Evolutionary conservation across 129 eudicot genomes (phyloP).

Genomic region (Arctium lappa): DNA sequence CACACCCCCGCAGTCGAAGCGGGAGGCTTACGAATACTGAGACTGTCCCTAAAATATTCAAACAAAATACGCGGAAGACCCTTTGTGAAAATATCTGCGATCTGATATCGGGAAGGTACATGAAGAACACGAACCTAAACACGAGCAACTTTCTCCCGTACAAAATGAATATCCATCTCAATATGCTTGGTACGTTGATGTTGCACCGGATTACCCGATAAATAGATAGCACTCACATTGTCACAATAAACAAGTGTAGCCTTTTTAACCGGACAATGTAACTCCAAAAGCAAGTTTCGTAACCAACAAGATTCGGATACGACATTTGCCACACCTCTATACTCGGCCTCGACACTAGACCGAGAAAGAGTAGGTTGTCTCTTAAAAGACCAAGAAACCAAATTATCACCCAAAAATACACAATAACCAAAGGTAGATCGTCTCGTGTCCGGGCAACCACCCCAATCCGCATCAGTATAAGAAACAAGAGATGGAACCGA

Average conservation of each 20-base stretch:
- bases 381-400: not conserved
- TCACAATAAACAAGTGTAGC: not conserved
- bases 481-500: not conserved
- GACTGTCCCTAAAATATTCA: not conserved
- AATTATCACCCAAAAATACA: not conserved
- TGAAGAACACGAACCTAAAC: conserved; percentile 1
- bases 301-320: conserved; percentile 1
- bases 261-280: not conserved
- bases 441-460: not conserved
- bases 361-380: not conserved
- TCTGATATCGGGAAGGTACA: not conserved
- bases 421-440: not conserved
- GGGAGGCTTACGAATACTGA: too few relatives aligned
- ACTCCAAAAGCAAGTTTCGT: not conserved
- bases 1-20: too few relatives aligned
- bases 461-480: not conserved
- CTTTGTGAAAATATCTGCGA: not conserved
- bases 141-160: not conserved
- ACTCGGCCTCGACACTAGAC: not conserved
- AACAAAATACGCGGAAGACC: not conserved
- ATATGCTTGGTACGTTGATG: too few relatives aligned
- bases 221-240: conserved; percentile 3
- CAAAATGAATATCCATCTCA: too few relatives aligned
- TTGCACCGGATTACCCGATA: not conserved
- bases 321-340: not conserved